Base-by-base conservation (phyloP, 2,329 filamentous ascomycete species). In the Furcasterigmium furcatum region DNA sequence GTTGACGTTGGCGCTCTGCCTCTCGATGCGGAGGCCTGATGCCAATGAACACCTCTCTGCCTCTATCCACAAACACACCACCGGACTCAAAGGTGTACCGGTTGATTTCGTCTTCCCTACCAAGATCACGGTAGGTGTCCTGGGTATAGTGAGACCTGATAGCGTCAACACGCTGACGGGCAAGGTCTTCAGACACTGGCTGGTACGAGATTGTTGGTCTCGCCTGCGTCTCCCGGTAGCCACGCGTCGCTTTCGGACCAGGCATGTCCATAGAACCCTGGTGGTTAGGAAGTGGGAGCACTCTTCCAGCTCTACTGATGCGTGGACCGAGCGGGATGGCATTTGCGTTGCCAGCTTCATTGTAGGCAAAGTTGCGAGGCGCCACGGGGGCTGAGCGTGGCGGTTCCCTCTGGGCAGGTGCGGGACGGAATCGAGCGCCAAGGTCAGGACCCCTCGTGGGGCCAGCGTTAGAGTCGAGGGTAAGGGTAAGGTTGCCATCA, bases 71-170 rank as follows among this genome's bases (percentile, higher is more conserved):
- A 44, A 91, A 81, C 6, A 65, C 58, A 48, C 84, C 80, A 1
- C 73, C 75, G 46, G 83, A 71, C 61, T 90, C 85, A 55, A 91
- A 91, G 0, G 84, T 85, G 60, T 88, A 90, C 25, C 87, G 75
- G 59, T 87, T 82, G 65, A 80, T 80, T 42, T 73, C 66, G 50
- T 71, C 63, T 43, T 73, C 66, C 49, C 71, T 61, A 50, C 72
- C 73, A 30, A 73, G 55, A 36, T 72, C 66, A 12, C 71, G 64
- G 18, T 62, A 48, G 21, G 58, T 57, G 38, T 73, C 65, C 25
- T 56, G 61, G 8, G 70, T 69, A 62, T 77, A 78, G 51, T 70
- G 71, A 16, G 66, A 64, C 13, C 61, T 67, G 60, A 82, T 73
- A 48, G 69, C 71, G 21, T 84, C 80, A 5, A 91, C 67, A 12